Evolutionary conservation across 179 eudicot genomes (phyloP).

Genomic region (Silene noctiflora): DNA sequence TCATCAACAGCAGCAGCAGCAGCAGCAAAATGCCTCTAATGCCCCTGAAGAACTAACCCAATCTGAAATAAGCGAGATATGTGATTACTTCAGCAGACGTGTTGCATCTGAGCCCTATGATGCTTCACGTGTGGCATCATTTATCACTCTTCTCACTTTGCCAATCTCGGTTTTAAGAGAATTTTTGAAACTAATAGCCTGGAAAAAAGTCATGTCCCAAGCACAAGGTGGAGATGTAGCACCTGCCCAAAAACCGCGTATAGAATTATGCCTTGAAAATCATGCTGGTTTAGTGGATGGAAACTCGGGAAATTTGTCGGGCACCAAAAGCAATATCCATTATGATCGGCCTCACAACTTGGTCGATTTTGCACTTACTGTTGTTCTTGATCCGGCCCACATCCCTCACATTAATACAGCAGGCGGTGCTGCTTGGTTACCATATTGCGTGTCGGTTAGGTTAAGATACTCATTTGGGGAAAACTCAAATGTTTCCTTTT

Average conservation of each 20-base stretch:
- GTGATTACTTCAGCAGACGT: conserved; percentile 92
- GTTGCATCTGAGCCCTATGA: conserved; percentile 99
- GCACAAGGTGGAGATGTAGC: conserved; percentile 79
- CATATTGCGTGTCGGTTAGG: conserved; percentile 88
- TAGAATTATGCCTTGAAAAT: conserved; percentile 91
- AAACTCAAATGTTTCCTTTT: conserved; percentile 53
- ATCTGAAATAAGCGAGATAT: conserved; percentile 83
- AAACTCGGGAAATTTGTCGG: conserved; percentile 51
- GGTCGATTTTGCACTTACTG: conserved; percentile 84
- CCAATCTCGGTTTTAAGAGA: conserved; percentile 87
- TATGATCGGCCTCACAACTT: conserved; percentile 72
- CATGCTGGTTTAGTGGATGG: conserved; percentile 72
- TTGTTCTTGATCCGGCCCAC: conserved; percentile 86
- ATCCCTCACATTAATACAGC: conserved; percentile 86
- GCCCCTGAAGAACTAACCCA: conserved; percentile 81
- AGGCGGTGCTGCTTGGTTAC: conserved; percentile 98
- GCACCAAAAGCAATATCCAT: conserved; percentile 85
- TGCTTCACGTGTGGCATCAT: conserved; percentile 97
- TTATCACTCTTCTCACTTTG: conserved; percentile 85
- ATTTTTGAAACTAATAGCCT: conserved; percentile 82
- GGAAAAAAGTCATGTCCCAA: conserved; percentile 88
- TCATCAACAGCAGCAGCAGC: conserved; percentile 71
- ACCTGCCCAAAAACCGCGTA: conserved; percentile 85
- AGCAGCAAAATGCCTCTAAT: conserved; percentile 55
- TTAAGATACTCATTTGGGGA: conserved; percentile 79